These are phyloP conservation scores for Boletus subparvulus DNA, from an alignment of 768 basidiomycete genomes.

Conservation along the genomic window DNA sequence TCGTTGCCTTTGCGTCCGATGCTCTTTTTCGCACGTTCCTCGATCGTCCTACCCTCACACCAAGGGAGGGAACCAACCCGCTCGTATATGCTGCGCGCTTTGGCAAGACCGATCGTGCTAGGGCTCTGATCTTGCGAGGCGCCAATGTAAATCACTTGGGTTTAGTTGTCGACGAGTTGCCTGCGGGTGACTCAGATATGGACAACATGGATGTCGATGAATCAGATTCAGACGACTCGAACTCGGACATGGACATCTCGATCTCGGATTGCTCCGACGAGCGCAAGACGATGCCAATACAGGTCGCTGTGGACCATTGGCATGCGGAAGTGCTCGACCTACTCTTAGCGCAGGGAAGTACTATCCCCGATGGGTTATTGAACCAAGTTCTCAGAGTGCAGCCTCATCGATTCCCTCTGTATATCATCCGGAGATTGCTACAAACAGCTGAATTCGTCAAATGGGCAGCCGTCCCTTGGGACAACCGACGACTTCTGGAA, in stretches of 20 bases:
- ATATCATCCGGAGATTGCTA: not conserved
- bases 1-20: conserved; percentile 4
- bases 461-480: not conserved
- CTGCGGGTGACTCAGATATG: not conserved
- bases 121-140: not conserved
- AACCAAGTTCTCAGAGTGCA: not conserved
- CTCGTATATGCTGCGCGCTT: conserved; percentile 11
- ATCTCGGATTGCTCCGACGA: not conserved
- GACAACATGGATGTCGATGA: not conserved
- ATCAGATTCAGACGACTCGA: not conserved
- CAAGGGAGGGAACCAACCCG: conserved; percentile 4
- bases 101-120: not conserved
- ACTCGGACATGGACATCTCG: not conserved
- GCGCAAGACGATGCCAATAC: not conserved
- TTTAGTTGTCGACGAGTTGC: not conserved
- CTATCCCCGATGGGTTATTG: not conserved
- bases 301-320: conserved; percentile 5
- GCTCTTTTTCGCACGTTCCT: not conserved
- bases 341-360: not conserved
- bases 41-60: not conserved
- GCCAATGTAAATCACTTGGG: not conserved
- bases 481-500: conserved; percentile 2
- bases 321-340: not conserved
- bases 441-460: not conserved
- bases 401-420: conserved; percentile 4